Conservation (phyloP, 2,329 filamentous ascomycete genomes). For the Colletotrichum somersetense region DNA sequence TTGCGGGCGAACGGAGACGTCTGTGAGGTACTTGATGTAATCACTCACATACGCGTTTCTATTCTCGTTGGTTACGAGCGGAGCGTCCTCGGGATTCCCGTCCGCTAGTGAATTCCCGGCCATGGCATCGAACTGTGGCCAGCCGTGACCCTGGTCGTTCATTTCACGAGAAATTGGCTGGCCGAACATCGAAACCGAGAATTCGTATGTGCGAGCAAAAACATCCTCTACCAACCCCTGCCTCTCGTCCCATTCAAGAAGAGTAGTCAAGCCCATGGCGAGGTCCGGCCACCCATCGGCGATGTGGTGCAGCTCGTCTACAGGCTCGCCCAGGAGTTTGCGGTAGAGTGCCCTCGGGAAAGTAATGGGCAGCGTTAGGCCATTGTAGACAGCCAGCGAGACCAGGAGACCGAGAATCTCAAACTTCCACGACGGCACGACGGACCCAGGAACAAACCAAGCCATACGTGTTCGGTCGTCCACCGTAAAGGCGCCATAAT, state of each 20-base stretch:
- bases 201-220: slow-evolving; percentile 88
- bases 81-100: slow-evolving; percentile 66
- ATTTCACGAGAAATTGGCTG: slow-evolving; percentile 69
- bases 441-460: slow-evolving; percentile 88
- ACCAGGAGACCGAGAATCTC: slow-evolving; percentile 90
- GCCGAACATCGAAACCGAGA: slow-evolving; percentile 74
- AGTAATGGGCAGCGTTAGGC: slow-evolving; percentile 88
- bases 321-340: slow-evolving; percentile 78
- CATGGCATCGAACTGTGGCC: slow-evolving; percentile 65
- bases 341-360: slow-evolving; percentile 89
- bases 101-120: slow-evolving; percentile 48
- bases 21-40: slow-evolving; percentile 86
- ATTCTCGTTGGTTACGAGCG: slow-evolving; percentile 85
- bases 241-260: slow-evolving; percentile 81
- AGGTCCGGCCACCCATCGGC: slow-evolving; percentile 89
- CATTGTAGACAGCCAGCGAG: slow-evolving; percentile 92
- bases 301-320: slow-evolving; percentile 80
- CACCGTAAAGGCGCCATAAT: slow-evolving; percentile 83
- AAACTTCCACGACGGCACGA: slow-evolving; percentile 89
- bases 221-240: slow-evolving; percentile 84
- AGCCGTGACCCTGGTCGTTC: slow-evolving; percentile 56
- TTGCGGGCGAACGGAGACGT: slow-evolving; percentile 81
- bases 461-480: slow-evolving; percentile 82
- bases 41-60: slow-evolving; percentile 83
- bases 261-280: slow-evolving; percentile 76